These are phyloP conservation scores for Penicillium salamii DNA, from an alignment of 495 filamentous ascomycete species.

Conservation along the genomic window DNA sequence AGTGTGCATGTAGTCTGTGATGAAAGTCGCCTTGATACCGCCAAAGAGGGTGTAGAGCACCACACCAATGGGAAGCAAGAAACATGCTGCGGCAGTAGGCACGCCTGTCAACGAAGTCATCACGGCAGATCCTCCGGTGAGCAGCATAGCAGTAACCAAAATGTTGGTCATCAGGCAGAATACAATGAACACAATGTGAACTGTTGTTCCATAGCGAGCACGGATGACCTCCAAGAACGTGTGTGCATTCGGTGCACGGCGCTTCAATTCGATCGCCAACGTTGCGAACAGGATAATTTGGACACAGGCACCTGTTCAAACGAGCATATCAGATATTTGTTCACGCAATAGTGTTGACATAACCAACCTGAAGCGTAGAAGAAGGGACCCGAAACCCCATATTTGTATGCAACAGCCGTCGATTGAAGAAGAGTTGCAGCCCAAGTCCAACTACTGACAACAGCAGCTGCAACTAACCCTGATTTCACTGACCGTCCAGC, in stretches of 20 bases:
- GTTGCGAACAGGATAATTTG: constrained; percentile 86
- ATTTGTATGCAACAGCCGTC: constrained; percentile 85
- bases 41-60: constrained; percentile 77
- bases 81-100: constrained; percentile 83
- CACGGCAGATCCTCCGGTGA: constrained; percentile 88
- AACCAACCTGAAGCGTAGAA: constrained; percentile 68
- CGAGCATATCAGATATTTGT: background rate
- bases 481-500: constrained; percentile 93
- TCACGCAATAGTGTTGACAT: background rate
- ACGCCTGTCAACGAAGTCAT: constrained; percentile 83
- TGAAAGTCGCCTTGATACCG: constrained; percentile 73
- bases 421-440: constrained; percentile 61
- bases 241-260: constrained; percentile 81
- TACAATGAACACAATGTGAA: constrained; percentile 73
- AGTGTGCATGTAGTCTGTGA: constrained; percentile 84
- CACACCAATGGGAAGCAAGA: constrained; percentile 83
- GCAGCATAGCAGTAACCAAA: constrained; percentile 84
- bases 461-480: constrained; percentile 90
- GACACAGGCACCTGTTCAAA: constrained; percentile 46
- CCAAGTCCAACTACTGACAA: constrained; percentile 96
- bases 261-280: constrained; percentile 88
- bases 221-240: constrained; percentile 80
- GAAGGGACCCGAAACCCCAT: constrained; percentile 90
- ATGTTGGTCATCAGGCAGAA: constrained; percentile 85
- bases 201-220: constrained; percentile 57